A percentile compares a stretch with the other conserved stretches of the same genome.
phyloP scores from a whole-genome alignment of 148 eudicot species.

The Heliosperma pusillum region DNA sequence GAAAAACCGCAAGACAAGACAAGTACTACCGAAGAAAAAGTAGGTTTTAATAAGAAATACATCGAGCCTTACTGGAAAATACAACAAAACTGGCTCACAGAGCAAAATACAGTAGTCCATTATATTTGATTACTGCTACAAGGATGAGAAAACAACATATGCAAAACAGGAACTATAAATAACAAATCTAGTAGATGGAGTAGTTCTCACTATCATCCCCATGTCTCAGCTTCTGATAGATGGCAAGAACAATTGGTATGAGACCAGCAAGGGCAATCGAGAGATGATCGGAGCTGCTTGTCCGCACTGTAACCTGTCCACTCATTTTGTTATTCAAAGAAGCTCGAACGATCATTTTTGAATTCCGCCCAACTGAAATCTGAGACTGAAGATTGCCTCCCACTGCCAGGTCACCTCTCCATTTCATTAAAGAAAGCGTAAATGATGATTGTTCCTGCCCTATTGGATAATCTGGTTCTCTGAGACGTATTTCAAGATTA shows the following conservation, averaged over 20 bases:
- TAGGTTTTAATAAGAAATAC: conserved; percentile 9
- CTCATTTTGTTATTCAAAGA: conserved; percentile 88
- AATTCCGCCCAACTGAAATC: conserved; percentile 63
- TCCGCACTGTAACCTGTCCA: conserved; percentile 80
- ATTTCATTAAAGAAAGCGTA: conserved; percentile 50
- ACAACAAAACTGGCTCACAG: not conserved
- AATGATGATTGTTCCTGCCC: conserved; percentile 58
- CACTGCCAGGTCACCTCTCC: conserved; percentile 63
- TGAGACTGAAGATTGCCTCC: conserved; percentile 65
- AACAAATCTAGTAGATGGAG: conserved; percentile 49
- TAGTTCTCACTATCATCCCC: conserved; percentile 49
- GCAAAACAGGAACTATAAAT: not conserved
- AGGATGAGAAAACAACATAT: conserved; percentile 12
- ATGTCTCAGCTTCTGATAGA: conserved; percentile 66
- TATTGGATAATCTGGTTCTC: conserved; percentile 55
- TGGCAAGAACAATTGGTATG: conserved; percentile 54
- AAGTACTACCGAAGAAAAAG: conserved; percentile 11
- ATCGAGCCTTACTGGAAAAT: conserved; percentile 20
- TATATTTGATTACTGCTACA: conserved; percentile 2
- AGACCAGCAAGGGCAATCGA: conserved; percentile 69
- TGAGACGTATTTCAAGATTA: conserved; percentile 52
- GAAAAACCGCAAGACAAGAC: conserved; percentile 7
- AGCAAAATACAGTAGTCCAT: not conserved
- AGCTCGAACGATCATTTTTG: conserved; percentile 76
- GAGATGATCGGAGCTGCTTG: conserved; percentile 85